Conservation (phyloP, 1,284 basidiomycete species). For the Athelia sp. region DNA sequence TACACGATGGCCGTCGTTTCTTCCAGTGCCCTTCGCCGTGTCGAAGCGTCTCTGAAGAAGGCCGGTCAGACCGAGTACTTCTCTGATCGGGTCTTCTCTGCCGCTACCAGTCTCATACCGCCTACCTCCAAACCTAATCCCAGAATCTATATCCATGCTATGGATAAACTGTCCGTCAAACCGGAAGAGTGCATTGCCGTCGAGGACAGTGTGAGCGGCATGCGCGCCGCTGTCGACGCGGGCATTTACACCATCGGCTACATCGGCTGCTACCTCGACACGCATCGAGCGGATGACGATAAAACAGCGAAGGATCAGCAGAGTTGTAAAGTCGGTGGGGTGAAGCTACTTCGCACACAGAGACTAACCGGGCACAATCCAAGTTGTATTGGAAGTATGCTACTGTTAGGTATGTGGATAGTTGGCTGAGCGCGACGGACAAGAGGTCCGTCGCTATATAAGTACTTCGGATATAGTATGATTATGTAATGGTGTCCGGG, state of each 20-base stretch:
- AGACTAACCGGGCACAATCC: too few species aligned
- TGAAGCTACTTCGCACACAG: too few species aligned
- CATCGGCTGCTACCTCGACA: not conserved
- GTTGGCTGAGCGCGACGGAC: too few species aligned
- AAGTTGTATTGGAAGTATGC: too few species aligned
- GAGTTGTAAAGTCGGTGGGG: too few species aligned
- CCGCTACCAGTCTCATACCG: conserved; percentile 18
- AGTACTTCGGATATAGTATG: too few species aligned
- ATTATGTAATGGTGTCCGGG: too few species aligned
- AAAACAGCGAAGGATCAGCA: conserved; percentile 17
- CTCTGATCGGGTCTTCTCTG: conserved; percentile 17
- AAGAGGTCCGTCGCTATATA: too few species aligned
- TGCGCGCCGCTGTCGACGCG: conserved; percentile 16
- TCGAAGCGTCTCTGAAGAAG: conserved; percentile 19
- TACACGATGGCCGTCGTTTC: conserved; percentile 20
- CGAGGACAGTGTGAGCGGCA: conserved; percentile 21
- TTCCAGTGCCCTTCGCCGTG: conserved; percentile 18
- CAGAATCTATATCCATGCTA: conserved; percentile 21
- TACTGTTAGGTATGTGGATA: too few species aligned
- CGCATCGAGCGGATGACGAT: conserved; percentile 13
- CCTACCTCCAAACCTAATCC: conserved; percentile 23
- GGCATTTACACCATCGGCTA: conserved; percentile 15
- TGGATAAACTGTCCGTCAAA: conserved; percentile 16
- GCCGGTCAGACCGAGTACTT: conserved; percentile 17
- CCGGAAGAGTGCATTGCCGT: conserved; percentile 18